Percentiles rank a stretch among this genome's conserved stretches.
phyloP scores from a whole-genome alignment of 371 early-diverging fungal species.

The Mucor piriformis region DNA sequence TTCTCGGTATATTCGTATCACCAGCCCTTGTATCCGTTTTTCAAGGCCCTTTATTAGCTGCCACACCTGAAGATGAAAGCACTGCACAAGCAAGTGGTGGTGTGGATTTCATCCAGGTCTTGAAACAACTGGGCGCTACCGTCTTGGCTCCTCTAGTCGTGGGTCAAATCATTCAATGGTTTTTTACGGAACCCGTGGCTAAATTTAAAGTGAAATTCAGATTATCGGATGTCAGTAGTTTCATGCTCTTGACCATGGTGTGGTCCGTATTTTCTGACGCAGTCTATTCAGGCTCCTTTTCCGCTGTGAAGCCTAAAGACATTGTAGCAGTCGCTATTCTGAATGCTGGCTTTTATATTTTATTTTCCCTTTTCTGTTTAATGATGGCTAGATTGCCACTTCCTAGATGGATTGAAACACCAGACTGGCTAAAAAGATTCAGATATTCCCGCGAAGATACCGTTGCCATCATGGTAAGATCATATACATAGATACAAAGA shows the following conservation, averaged over 20 bases:
- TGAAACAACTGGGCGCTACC: conserved; percentile 64
- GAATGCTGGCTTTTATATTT: conserved; percentile 51
- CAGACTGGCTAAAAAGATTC: conserved; percentile 28
- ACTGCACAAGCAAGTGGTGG: conserved; percentile 35
- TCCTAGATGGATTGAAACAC: conserved; percentile 35
- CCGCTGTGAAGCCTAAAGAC: conserved; percentile 54
- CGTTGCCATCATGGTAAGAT: conserved; percentile 60
- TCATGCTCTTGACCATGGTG: conserved; percentile 68
- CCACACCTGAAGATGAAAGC: conserved; percentile 50
- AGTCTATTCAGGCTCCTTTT: conserved; percentile 59
- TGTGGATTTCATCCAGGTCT: conserved; percentile 58
- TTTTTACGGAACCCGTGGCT: conserved; percentile 57
- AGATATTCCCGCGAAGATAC: conserved; percentile 57
- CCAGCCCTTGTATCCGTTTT: conserved; percentile 57
- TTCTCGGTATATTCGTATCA: conserved; percentile 76
- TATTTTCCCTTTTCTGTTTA: conserved; percentile 49
- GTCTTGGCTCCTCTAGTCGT: conserved; percentile 67
- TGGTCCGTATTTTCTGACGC: conserved; percentile 80
- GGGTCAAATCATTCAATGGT: conserved; percentile 68
- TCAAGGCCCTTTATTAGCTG: conserved; percentile 38
- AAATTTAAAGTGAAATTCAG: conserved; percentile 55
- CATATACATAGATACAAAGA: conserved; percentile 1
- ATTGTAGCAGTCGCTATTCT: conserved; percentile 61
- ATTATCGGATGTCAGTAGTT: conserved; percentile 61
- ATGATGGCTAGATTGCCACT: conserved; percentile 45